These are phyloP conservation scores for Xylaria acuta DNA, from an alignment of 495 filamentous ascomycete species.

Conservation along the genomic window DNA sequence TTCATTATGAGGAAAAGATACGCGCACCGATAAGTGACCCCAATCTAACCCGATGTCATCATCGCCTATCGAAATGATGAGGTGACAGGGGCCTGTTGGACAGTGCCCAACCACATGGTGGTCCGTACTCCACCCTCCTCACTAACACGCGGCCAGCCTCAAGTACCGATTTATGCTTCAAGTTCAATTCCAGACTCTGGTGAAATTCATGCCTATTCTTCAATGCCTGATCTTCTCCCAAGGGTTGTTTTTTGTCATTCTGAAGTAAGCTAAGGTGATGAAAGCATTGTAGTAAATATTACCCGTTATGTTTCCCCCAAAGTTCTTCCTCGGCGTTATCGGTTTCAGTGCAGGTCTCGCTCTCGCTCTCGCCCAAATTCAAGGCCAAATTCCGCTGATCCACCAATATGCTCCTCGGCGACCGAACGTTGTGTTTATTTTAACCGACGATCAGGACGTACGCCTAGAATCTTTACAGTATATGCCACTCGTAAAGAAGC, in stretches of 20 bases:
- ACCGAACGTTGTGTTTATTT: slow-evolving; percentile 55
- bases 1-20: neutral
- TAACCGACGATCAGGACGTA: slow-evolving; percentile 68
- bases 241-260: neutral
- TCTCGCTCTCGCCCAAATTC: neutral
- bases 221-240: neutral
- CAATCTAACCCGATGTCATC: slow-evolving; percentile 8
- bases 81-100: slow-evolving; percentile 9
- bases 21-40: neutral
- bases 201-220: neutral
- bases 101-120: neutral
- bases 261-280: neutral
- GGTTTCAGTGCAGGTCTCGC: neutral
- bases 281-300: neutral
- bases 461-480: slow-evolving; percentile 61
- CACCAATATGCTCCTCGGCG: slow-evolving; percentile 15
- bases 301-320: slow-evolving; percentile 4
- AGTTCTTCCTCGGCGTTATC: neutral
- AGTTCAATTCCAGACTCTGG: neutral
- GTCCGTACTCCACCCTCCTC: neutral
- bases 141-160: neutral
- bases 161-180: neutral
- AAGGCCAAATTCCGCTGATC: slow-evolving; percentile 19
- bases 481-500: slow-evolving; percentile 57
- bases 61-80: slow-evolving; percentile 17